phyloP scores from a whole-genome alignment of 1,139 yeast genomes.

The Insectozyma bohioensis region DNA sequence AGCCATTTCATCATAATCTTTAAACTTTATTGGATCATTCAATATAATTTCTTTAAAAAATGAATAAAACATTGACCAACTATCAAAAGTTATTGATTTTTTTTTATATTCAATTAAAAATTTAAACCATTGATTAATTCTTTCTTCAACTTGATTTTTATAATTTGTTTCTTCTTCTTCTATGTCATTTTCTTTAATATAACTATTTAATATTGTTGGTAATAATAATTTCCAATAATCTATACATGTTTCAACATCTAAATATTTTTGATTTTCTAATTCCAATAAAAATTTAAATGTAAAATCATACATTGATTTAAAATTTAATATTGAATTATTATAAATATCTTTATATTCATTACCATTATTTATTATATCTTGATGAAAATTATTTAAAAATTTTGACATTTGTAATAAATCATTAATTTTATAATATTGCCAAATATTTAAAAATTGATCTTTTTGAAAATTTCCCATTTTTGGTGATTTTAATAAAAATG shows the following conservation, averaged over 20 bases:
- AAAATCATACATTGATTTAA: conserved; percentile 63
- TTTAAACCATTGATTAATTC: conserved; percentile 52
- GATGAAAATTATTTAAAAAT: conserved; percentile 34
- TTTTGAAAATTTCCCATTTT: conserved; percentile 59
- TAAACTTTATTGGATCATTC: conserved; percentile 47
- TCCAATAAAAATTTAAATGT: conserved; percentile 70
- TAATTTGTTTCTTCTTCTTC: conserved; percentile 2
- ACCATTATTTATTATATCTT: conserved; percentile 29
- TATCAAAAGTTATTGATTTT: conserved; percentile 61
- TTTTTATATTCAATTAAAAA: conserved; percentile 37
- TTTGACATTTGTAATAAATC: conserved; percentile 51
- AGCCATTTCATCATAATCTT: conserved; percentile 69
- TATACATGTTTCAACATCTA: conserved; percentile 62
- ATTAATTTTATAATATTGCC: conserved; percentile 45
- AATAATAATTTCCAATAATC: conserved; percentile 80
- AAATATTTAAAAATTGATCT: conserved; percentile 51
- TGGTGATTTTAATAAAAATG: conserved; percentile 66
- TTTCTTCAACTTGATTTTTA: conserved; percentile 13
- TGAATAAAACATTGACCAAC: conserved; percentile 81
- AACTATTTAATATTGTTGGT: conserved; percentile 20
- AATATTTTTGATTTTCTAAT: conserved; percentile 52
- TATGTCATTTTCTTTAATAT: conserved; percentile 6
- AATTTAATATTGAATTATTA: conserved; percentile 25
- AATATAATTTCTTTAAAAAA: conserved; percentile 56
- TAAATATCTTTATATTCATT: conserved; percentile 8